Base-by-base conservation (phyloP, 2,329 filamentous ascomycete species). In the Pseudovirgaria hyperparasitica region DNA sequence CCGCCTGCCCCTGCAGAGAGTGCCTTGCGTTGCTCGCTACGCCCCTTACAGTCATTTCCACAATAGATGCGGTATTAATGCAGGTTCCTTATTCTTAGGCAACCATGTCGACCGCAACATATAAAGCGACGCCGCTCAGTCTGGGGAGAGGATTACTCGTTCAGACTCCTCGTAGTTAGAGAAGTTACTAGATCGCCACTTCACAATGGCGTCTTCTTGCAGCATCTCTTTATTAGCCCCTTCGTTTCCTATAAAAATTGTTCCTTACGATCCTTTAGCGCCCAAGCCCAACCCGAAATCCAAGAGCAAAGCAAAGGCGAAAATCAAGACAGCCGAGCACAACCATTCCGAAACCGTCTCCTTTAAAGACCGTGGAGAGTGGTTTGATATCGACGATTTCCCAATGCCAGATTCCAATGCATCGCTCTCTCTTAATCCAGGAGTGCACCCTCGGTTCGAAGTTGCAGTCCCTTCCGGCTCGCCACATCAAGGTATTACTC, bases 201-300 rank as follows among this genome's bases (percentile, higher is more conserved):
- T 25, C 11, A 27, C 29, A 27, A 35, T 35, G 25, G 32, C 24
- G 22, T 33, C 23, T 28, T 30, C 31, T 33, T 26, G 16, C 18
- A 30, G 22, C 23, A 16, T 23, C 22, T 26, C 18, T 30, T 30
- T 13, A 8, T 13, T 23, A 26, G 28, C 28, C 17, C 23, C 32
- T 34, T 22, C 25, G 16, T 16, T 32, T 29, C 16, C 30, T 30
- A 26, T 30, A 16, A 35, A 29, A 30, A 19, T 32, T 23, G 22
- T 33, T 33, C 22, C 22, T 26, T 35, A 35, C 12, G 24, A 32
- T 35, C 25, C 30, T 25, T 14, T n/a, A 30, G 23, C 12, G 24
- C 20, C 22, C 17, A 31, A 33, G 31, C 28, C 28, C 12, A 36
- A 25, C 26, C 28, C 23, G 23, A 34, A 26, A 33, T 23, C 23